phyloP scores from a whole-genome alignment of 257 asterid species.

The Prunella vulgaris region DNA sequence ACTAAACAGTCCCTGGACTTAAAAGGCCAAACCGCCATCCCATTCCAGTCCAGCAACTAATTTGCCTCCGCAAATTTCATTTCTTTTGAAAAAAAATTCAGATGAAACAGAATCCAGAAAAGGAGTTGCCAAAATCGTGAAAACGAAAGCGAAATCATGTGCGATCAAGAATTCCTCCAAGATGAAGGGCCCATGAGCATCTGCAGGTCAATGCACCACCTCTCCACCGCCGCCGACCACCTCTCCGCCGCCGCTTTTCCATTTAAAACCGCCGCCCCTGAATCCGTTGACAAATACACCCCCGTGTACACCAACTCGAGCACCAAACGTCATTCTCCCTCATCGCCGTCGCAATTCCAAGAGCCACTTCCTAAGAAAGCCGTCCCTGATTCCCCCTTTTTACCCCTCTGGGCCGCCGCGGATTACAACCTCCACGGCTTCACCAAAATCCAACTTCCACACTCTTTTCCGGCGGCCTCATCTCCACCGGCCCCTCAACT shows the following conservation, averaged over 20 bases:
- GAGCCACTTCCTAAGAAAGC: conserved; percentile 26
- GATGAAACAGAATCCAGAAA: conserved; percentile 3
- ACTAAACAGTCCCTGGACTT: conserved; percentile 1
- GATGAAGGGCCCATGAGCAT: background rate
- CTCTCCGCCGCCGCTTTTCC: conserved; percentile 11
- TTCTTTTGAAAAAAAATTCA: background rate
- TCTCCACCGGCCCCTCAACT: conserved; percentile 18
- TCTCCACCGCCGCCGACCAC: conserved; percentile 21
- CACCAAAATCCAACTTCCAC: conserved; percentile 25
- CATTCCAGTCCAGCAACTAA: background rate
- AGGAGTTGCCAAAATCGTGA: background rate
- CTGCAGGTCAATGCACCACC: conserved; percentile 29
- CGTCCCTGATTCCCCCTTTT: conserved; percentile 17
- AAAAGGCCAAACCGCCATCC: background rate
- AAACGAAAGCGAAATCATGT: conserved; percentile 2
- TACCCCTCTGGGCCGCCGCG: conserved; percentile 13
- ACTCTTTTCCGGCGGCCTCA: conserved; percentile 1
- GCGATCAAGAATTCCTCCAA: conserved; percentile 20
- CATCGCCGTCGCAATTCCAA: conserved; percentile 15
- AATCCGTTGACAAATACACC: background rate
- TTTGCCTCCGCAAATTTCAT: background rate
- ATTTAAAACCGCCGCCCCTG: background rate
- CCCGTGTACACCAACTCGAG: conserved; percentile 2
- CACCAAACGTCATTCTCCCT: conserved; percentile 22
- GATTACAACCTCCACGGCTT: conserved; percentile 11